Base-by-base conservation (phyloP, 2,329 filamentous ascomycete species). In the Xylaria polymorpha region DNA sequence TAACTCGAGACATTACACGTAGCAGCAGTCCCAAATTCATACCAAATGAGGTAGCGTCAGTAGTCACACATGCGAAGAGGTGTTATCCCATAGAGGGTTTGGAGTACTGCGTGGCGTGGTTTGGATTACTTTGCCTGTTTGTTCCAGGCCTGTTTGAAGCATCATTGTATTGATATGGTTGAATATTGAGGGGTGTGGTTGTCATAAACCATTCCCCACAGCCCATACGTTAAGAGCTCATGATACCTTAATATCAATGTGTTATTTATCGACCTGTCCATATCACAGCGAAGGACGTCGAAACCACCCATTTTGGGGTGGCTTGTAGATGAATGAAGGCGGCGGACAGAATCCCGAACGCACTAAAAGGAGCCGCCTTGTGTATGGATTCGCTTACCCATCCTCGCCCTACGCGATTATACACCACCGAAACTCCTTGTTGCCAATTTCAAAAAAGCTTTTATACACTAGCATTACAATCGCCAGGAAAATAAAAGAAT, bases 361-460 rank as follows among this genome's bases (percentile, higher is more conserved):
- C 57, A 29, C 61, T 37, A 37, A 48, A 48, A 56, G 18, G 15
- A 35, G 35, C 44, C 43, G 50, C 67, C 29, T 43, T 51, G 39
- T 58, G 15, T 50, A 48, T 41, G 35, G 3, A 15, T 44, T 48
- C 15, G 43, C 29, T 44, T 57, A 43, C 56, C 51, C 41, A 32
- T 44, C 51, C 32, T 61, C 41, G 44, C 4, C 44, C 37, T 41
- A 37, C 53, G 48, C 43, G 55, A 67, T 63, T 62, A 44, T 57
- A 50, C 22, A 56, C 51, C 41, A 50, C 66, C 66, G 48, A 61
- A 71, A 66, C 69, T 29, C 69, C 59, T n/a, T 41, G 29, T 62
- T 32, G 43, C 53, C 67, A 51, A 66, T 25, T 50, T 51, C 57
- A 37, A 44, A 51, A 44, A 58, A 10, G 32, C 18, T 44, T 59